Percentiles rank a stretch among this genome's conserved stretches.
Evolutionary conservation across 1,139 yeast genomes (phyloP).

Genomic region (Taiozyma sp.): DNA sequence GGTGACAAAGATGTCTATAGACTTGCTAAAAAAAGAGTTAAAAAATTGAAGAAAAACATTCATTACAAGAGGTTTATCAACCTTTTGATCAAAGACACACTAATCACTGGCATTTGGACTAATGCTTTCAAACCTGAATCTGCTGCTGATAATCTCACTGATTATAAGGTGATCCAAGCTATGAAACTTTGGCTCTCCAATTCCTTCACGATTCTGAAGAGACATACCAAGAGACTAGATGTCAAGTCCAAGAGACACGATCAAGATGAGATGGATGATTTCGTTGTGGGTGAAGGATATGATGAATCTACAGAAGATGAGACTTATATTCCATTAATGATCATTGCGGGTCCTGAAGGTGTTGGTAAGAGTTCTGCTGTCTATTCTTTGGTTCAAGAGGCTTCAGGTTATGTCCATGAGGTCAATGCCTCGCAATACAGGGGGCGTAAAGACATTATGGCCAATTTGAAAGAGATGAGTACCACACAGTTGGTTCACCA

Average conservation of each 20-base stretch:
- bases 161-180: slow-evolving; percentile 18
- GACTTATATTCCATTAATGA: slow-evolving; percentile 54
- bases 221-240: slow-evolving; percentile 30
- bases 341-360: slow-evolving; percentile 71
- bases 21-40: neutral
- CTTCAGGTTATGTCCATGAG: slow-evolving; percentile 77
- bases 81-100: slow-evolving; percentile 14
- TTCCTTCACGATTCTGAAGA: slow-evolving; percentile 42
- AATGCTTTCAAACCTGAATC: slow-evolving; percentile 38
- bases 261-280: slow-evolving; percentile 34
- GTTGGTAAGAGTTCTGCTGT: slow-evolving; percentile 78
- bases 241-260: slow-evolving; percentile 14
- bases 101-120: slow-evolving; percentile 34
- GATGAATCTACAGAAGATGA: slow-evolving; percentile 27
- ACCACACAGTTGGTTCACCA: slow-evolving; percentile 79
- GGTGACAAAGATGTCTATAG: neutral
- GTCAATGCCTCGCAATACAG: slow-evolving; percentile 71
- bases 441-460: slow-evolving; percentile 64
- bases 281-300: slow-evolving; percentile 38
- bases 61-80: slow-evolving; percentile 24
- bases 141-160: slow-evolving; percentile 35
- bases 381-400: slow-evolving; percentile 60
- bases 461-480: slow-evolving; percentile 69
- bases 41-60: slow-evolving; percentile 17
- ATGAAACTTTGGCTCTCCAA: slow-evolving; percentile 45